A percentile compares a stretch with the other conserved stretches of the same genome.
Evolutionary conservation across 306 rosid genomes (phyloP).

Genomic region (Quillaja saponaria): DNA sequence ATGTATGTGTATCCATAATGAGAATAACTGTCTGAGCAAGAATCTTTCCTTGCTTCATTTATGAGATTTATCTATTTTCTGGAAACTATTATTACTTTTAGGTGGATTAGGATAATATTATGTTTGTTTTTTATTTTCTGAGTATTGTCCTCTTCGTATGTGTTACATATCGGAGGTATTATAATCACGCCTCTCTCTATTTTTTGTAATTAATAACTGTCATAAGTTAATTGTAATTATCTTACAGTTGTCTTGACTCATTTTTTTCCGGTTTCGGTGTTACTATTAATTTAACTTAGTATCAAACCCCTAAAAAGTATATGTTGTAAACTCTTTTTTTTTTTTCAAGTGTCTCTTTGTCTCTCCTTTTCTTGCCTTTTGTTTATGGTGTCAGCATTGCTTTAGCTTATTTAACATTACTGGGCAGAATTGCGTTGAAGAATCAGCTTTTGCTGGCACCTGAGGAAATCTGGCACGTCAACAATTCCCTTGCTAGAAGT

Average conservation of each 20-base stretch:
- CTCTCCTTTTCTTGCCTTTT: neutral
- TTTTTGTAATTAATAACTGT: too few relatives aligned
- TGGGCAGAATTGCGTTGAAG: conserved; percentile 64
- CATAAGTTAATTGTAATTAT: too few relatives aligned
- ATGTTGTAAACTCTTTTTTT: neutral
- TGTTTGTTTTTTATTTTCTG: neutral
- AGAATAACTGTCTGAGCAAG: too few relatives aligned
- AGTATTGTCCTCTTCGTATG: neutral
- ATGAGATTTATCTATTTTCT: neutral
- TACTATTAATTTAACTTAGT: too few relatives aligned
- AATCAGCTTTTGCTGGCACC: conserved; percentile 63
- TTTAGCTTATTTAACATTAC: conserved; percentile 42
- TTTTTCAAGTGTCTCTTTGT: neutral
- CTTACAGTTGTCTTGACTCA: too few relatives aligned
- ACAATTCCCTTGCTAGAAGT: conserved; percentile 67
- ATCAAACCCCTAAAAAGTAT: too few relatives aligned
- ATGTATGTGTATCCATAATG: too few relatives aligned
- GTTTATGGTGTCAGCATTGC: conserved; percentile 30
- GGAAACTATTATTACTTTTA: neutral
- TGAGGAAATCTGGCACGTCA: conserved; percentile 46
- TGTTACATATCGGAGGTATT: too few relatives aligned
- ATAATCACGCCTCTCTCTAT: too few relatives aligned
- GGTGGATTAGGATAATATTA: neutral
- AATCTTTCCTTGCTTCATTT: too few relatives aligned
- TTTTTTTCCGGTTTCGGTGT: conserved; percentile 1